A percentile compares a stretch with the other conserved stretches of the same genome.
These are phyloP conservation scores for Cladosporium phlei DNA, from an alignment of 2,329 filamentous ascomycete species.

Conservation along the genomic window DNA sequence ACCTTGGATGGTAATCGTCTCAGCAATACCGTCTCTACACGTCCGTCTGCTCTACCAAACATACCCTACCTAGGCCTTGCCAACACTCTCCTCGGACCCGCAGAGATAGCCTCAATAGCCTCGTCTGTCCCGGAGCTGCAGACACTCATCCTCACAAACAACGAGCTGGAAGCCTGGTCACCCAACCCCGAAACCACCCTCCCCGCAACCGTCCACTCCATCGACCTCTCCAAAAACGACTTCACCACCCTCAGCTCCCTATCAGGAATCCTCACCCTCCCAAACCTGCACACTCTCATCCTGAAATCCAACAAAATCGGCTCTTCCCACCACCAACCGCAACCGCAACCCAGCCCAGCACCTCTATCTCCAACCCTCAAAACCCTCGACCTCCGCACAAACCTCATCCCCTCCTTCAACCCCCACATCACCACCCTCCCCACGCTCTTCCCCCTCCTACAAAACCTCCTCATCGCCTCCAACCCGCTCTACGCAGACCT, in stretches of 20 bases:
- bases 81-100: slow-evolving; percentile 41
- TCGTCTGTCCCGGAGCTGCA: slow-evolving; percentile 53
- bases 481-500: slow-evolving; percentile 74
- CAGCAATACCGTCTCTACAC: background rate
- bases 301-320: slow-evolving; percentile 66
- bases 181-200: slow-evolving; percentile 31
- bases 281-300: slow-evolving; percentile 32
- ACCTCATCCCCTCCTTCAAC: slow-evolving; percentile 57
- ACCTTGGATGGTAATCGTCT: slow-evolving; percentile 62
- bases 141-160: slow-evolving; percentile 43
- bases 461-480: slow-evolving; percentile 71
- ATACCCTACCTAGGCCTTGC: slow-evolving; percentile 42
- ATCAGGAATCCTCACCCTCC: slow-evolving; percentile 55
- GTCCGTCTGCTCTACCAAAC: background rate
- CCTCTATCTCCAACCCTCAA: slow-evolving; percentile 30
- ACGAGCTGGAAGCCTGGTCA: slow-evolving; percentile 33
- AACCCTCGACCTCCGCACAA: slow-evolving; percentile 44
- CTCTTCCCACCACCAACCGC: slow-evolving; percentile 56
- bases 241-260: slow-evolving; percentile 59
- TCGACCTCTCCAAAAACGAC: slow-evolving; percentile 69
- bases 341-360: slow-evolving; percentile 48
- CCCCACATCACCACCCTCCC: slow-evolving; percentile 66
- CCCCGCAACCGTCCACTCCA: slow-evolving; percentile 51
- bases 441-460: slow-evolving; percentile 65
- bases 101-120: slow-evolving; percentile 37